These are phyloP conservation scores for Akanthomyces dipterigenus DNA, from an alignment of 2,329 filamentous ascomycete genomes.

Conservation along the genomic window DNA sequence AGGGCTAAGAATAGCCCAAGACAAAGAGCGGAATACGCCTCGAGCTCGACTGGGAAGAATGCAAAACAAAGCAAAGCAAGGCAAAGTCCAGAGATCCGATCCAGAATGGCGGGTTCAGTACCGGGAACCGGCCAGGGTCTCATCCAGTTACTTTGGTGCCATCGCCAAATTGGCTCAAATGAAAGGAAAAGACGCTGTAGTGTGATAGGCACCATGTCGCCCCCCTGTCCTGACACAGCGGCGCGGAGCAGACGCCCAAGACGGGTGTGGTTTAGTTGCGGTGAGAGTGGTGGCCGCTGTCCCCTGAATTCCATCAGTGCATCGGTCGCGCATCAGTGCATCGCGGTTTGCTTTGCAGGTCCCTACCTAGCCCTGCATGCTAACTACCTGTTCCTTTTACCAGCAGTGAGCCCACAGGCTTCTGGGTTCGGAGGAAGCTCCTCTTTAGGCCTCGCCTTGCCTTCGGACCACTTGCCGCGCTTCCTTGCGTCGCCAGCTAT, in stretches of 20 bases:
- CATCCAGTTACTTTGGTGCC: not conserved
- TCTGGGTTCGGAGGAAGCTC: not conserved
- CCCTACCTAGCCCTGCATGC: not conserved
- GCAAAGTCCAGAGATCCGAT: not conserved
- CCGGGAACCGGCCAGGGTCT: not conserved
- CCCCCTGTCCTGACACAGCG: not conserved
- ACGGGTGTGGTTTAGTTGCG: not conserved
- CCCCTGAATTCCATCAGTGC: conserved; percentile 4
- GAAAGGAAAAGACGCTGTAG: not conserved
- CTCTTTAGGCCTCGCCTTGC: not conserved
- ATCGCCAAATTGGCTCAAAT: not conserved
- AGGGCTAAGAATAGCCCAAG: not conserved
- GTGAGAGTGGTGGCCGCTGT: not conserved
- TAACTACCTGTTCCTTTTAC: not conserved
- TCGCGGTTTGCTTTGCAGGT: not conserved
- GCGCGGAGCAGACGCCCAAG: not conserved
- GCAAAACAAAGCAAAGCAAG: not conserved
- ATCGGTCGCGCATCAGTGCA: conserved; percentile 1
- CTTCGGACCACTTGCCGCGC: not conserved
- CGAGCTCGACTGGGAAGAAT: too few species aligned
- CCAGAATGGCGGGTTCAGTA: not conserved
- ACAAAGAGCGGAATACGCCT: not conserved
- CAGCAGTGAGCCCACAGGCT: not conserved
- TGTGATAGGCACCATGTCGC: not conserved
- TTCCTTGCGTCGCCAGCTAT: not conserved